Percentiles rank a stretch among this genome's conserved stretches.
phyloP scores from a whole-genome alignment of 441 rosid genomes.

The Erysimum cheiri region DNA sequence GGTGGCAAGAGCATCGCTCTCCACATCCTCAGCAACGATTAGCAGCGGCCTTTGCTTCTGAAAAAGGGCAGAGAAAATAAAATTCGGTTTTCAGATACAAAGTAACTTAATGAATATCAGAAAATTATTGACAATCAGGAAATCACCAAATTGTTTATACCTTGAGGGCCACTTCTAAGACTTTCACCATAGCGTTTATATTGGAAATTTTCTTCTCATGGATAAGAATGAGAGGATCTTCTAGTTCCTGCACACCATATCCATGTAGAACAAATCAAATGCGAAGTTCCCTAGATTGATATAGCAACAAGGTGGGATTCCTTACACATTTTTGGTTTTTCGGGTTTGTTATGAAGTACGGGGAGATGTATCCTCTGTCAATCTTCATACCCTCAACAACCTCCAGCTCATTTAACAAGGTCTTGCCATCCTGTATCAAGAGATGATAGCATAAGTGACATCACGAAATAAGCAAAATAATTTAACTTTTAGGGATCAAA shows the following conservation, averaged over 20 bases:
- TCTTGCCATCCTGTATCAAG: constrained; percentile 76
- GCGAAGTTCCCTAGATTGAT: background rate
- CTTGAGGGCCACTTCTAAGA: constrained; percentile 76
- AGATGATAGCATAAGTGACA: constrained; percentile 9
- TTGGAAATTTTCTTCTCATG: constrained; percentile 89
- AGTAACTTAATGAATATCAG: background rate
- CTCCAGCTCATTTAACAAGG: constrained; percentile 74
- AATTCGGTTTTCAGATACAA: constrained; percentile 1
- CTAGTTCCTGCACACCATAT: constrained; percentile 63
- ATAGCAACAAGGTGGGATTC: constrained; percentile 12
- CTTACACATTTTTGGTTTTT: constrained; percentile 93
- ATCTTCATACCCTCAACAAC: constrained; percentile 91
- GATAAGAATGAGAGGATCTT: constrained; percentile 83
- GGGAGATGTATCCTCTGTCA: constrained; percentile 88
- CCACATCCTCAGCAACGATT: constrained; percentile 85
- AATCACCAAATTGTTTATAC: constrained; percentile 40
- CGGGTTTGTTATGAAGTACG: constrained; percentile 76
- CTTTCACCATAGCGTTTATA: constrained; percentile 67
- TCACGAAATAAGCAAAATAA: background rate
- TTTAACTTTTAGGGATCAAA: background rate
- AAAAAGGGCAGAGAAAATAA: constrained; percentile 9
- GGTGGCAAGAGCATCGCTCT: constrained; percentile 79
- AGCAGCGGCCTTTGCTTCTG: constrained; percentile 82
- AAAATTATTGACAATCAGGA: constrained; percentile 4
- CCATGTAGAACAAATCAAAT: background rate